These are phyloP conservation scores for Penicillium manginii DNA, from an alignment of 495 filamentous ascomycete genomes.

Conservation along the genomic window DNA sequence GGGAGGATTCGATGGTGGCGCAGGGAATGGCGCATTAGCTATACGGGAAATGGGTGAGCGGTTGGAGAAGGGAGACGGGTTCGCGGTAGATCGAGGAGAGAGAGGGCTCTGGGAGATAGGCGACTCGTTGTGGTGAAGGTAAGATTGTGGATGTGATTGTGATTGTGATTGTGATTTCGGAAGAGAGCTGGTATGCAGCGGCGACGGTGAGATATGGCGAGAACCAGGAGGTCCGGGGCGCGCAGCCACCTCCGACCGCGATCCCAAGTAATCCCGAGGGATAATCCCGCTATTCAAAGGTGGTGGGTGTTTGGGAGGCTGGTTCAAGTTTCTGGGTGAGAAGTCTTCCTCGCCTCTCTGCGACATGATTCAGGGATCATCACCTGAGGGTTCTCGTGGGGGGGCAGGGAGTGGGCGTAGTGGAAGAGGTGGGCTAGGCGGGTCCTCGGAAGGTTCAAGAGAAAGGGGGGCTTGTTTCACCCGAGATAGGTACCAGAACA, in stretches of 20 bases:
- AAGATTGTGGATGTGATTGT: constrained; percentile 29
- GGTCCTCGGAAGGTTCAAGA: constrained; percentile 29
- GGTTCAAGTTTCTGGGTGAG: constrained; percentile 24
- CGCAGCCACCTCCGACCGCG: constrained; percentile 34
- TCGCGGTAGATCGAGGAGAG: constrained; percentile 34
- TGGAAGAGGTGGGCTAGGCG: constrained; percentile 18
- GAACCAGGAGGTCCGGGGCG: constrained; percentile 31
- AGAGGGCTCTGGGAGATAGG: constrained; percentile 35
- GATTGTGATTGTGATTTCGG: constrained; percentile 28
- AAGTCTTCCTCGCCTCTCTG: constrained; percentile 40
- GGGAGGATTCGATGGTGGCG: constrained; percentile 29
- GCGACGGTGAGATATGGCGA: constrained; percentile 40
- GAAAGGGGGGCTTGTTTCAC: constrained; percentile 17
- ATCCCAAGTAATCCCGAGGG: constrained; percentile 37
- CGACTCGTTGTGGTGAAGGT: constrained; percentile 26
- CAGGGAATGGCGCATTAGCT: constrained; percentile 40
- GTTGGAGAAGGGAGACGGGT: constrained; percentile 29
- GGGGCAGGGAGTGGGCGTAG: constrained; percentile 18
- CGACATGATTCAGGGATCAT: constrained; percentile 43
- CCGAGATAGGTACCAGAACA: constrained; percentile 18
- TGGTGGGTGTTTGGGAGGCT: constrained; percentile 20
- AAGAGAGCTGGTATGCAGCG: constrained; percentile 40
- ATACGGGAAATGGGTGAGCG: constrained; percentile 28
- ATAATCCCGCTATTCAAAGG: constrained; percentile 32
- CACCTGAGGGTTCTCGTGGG: constrained; percentile 33